Percentiles rank a stretch among this genome's conserved stretches.
Evolutionary conservation across 2,329 filamentous ascomycete species (phyloP).

Genomic region (Clonostachys byssicola): DNA sequence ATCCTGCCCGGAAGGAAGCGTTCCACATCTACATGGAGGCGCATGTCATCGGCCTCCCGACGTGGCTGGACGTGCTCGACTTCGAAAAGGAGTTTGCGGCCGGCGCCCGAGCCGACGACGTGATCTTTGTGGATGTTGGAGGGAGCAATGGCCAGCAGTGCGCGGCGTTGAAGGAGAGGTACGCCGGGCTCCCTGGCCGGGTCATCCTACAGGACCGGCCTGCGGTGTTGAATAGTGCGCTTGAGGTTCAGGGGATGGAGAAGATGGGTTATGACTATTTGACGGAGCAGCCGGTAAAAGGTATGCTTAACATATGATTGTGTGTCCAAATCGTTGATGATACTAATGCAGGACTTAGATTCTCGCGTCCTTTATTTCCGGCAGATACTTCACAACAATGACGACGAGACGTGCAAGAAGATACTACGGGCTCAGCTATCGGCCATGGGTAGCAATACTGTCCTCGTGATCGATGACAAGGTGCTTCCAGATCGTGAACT

Average conservation of each 20-base stretch:
- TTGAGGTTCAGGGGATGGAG: conserved; percentile 10
- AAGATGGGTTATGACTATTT: conserved; percentile 14
- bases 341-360: conserved; percentile 2
- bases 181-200: conserved; percentile 4
- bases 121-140: conserved; percentile 11
- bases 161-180: conserved; percentile 4
- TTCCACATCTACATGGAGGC: conserved; percentile 18
- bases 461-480: conserved; percentile 16
- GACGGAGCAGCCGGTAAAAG: conserved; percentile 14
- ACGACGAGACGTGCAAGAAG: conserved; percentile 12
- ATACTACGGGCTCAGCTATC: conserved; percentile 10
- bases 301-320: conserved; percentile 3
- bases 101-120: not conserved
- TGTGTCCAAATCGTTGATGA: not conserved
- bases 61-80: conserved; percentile 13
- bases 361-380: conserved; percentile 18
- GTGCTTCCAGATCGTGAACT: conserved; percentile 9
- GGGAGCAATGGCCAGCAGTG: conserved; percentile 13
- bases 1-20: conserved; percentile 9
- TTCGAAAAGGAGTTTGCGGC: conserved; percentile 9
- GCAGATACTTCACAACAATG: conserved; percentile 17
- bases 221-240: conserved; percentile 10
- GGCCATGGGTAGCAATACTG: conserved; percentile 10
- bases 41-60: conserved; percentile 11
- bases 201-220: conserved; percentile 14